These are phyloP conservation scores for Cladorrhinum samala DNA, from an alignment of 495 filamentous ascomycete species.

Conservation along the genomic window DNA sequence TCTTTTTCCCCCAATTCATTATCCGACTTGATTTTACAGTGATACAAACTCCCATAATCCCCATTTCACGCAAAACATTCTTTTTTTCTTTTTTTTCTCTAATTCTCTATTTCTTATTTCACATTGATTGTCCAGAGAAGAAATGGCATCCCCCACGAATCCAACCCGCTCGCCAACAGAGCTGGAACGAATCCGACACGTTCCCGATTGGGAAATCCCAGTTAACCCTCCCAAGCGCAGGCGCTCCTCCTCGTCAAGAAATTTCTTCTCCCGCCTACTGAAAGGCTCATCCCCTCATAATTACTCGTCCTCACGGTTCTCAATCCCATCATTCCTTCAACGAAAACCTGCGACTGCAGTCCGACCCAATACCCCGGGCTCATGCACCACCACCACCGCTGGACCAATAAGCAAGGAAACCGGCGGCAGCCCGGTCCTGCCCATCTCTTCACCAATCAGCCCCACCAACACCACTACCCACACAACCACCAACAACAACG, in stretches of 20 bases:
- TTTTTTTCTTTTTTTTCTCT: neutral
- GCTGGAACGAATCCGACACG: slow-evolving; percentile 1
- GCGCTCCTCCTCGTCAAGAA: neutral
- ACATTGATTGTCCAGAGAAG: neutral
- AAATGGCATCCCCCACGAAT: neutral
- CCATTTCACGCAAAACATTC: neutral
- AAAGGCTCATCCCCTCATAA: neutral
- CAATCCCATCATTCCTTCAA: neutral
- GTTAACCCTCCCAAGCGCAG: neutral
- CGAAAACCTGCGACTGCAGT: no score
- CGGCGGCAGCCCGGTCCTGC: no score
- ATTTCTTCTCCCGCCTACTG: neutral
- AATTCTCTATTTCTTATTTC: neutral
- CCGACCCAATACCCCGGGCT: no score
- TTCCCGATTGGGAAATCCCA: slow-evolving; percentile 2
- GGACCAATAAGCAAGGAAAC: neutral
- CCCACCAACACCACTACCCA: no score
- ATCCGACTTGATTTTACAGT: neutral
- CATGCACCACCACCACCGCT: no score
- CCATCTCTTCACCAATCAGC: neutral
- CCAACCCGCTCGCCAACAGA: neutral
- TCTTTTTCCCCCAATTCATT: neutral
- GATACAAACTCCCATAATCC: neutral
- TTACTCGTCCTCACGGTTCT: neutral
- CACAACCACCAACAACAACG: neutral